These are phyloP conservation scores for Cladophialophora carrionii DNA, from an alignment of 2,329 filamentous ascomycete species.

Conservation along the genomic window DNA sequence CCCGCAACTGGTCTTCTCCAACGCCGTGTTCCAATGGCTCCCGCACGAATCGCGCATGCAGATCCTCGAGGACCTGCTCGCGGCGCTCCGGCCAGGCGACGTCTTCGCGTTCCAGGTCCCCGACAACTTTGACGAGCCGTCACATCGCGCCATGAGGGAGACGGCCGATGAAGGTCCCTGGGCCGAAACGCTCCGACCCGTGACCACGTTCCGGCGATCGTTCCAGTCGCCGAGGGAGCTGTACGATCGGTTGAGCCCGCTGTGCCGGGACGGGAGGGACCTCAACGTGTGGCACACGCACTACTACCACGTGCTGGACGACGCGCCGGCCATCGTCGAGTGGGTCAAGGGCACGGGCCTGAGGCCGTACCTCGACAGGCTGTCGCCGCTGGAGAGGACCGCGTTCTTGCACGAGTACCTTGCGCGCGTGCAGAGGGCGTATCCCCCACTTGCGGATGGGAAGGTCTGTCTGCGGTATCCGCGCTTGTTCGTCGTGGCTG, in stretches of 20 bases:
- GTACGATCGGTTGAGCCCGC: slow-evolving; percentile 55
- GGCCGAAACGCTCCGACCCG: slow-evolving; percentile 40
- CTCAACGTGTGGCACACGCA: slow-evolving; percentile 60
- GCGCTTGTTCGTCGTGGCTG: slow-evolving; percentile 59
- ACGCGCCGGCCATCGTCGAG: slow-evolving; percentile 58
- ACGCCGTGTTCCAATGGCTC: slow-evolving; percentile 65
- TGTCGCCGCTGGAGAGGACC: slow-evolving; percentile 48
- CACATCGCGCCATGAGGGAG: slow-evolving; percentile 57
- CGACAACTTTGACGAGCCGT: slow-evolving; percentile 56
- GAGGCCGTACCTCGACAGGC: slow-evolving; percentile 57
- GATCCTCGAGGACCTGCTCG: slow-evolving; percentile 52
- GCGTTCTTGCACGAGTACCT: slow-evolving; percentile 56
- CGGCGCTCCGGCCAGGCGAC: slow-evolving; percentile 48
- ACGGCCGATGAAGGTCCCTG: slow-evolving; percentile 49
- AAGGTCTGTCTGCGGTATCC: slow-evolving; percentile 61
- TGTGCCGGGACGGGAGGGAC: slow-evolving; percentile 40
- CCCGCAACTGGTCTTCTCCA: slow-evolving; percentile 57
- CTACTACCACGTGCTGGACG: slow-evolving; percentile 58
- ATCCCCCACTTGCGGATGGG: slow-evolving; percentile 54
- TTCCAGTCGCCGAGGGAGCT: slow-evolving; percentile 55
- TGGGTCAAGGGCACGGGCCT: slow-evolving; percentile 64
- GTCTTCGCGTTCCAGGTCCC: slow-evolving; percentile 61
- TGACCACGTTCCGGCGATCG: slow-evolving; percentile 49
- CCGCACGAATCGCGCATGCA: slow-evolving; percentile 49
- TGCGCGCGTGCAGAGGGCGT: slow-evolving; percentile 49